These are phyloP conservation scores for Triticum timopheevii DNA, from an alignment of 176 grass and related monocot genomes.

Conservation along the genomic window DNA sequence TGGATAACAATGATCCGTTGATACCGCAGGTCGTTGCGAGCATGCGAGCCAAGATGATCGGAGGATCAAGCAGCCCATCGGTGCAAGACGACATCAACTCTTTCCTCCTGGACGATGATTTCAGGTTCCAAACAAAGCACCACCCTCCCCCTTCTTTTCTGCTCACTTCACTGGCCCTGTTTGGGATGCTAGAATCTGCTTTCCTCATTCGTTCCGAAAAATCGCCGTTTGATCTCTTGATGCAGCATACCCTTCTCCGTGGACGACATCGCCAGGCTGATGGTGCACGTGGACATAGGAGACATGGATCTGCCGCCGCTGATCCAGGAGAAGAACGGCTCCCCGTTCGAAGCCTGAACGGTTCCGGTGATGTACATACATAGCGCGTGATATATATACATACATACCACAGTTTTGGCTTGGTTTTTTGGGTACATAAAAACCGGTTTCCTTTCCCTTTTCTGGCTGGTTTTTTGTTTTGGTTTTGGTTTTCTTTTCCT, in stretches of 20 bases:
- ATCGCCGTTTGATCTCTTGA: neutral
- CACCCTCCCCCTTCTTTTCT: neutral
- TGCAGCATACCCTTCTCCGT: constrained; percentile 62
- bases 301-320: constrained; percentile 47
- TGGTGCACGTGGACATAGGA: constrained; percentile 24
- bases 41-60: constrained; percentile 52
- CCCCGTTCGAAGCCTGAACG: constrained; percentile 4
- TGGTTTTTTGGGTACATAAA: neutral
- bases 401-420: constrained; percentile 42
- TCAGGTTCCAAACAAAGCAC: constrained; percentile 30
- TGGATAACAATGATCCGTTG: neutral
- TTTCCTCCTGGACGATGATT: constrained; percentile 68
- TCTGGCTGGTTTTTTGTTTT: neutral
- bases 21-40: constrained; percentile 41
- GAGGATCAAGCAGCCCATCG: constrained; percentile 37
- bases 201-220: neutral
- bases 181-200: neutral
- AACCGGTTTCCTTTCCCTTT: neutral
- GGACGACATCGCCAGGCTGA: constrained; percentile 46
- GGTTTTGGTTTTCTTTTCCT: neutral
- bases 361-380: constrained; percentile 28
- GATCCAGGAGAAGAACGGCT: constrained; percentile 35
- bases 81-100: constrained; percentile 61
- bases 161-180: neutral
- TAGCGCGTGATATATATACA: constrained; percentile 9